Evolutionary conservation across 2,329 filamentous ascomycete species (phyloP), one percentile per base, ranked within the genome.

Genomic region (Penicillium sp.): DNA sequence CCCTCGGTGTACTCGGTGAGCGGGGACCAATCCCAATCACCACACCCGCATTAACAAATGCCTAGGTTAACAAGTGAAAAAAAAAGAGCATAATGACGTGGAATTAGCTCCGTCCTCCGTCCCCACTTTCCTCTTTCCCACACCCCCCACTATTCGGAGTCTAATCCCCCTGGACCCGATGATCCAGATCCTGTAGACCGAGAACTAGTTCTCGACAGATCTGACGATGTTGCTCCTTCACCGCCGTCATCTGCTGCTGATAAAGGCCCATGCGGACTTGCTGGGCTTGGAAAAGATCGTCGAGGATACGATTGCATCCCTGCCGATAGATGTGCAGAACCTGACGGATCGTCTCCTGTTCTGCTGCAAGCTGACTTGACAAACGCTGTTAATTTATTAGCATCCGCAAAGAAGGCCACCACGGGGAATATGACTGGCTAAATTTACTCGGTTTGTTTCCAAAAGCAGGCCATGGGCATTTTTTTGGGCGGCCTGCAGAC

Each of bases 361-460:
- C 75, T n/a, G 77, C 73, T 9, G 80, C 71, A 19, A 85, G 72
- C 54, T 81, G 75, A 1, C 67, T 74, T 9, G 78, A 63, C 10
- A 84, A 72, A 19, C 71, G 71, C 69, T 81, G 23, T 19, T n/a
- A 7, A 47, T 26, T 23, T 14, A 29, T 61, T 53, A 37, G 54
- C 50, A 10, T 44, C 21, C 14, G 25, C 16, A 33, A 13, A 42
- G 4, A 23, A 23, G 7, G 37, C 37, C 2, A 49, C 13, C 14
- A 4, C 19, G 16, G 23, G 26, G 9, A n/a, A n/a, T 44, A 25
- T 19, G 35, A 14, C 19, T 25, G 21, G 51, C 19, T 14, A 2
- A 16, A 61, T 71, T 62, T 62, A 75, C 74, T 54, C 68, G 58
- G 42, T 66, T 71, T 3, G 68, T 71, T 48, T 66, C 60, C 21